Evolutionary conservation across 2,329 filamentous ascomycete species (phyloP), one percentile per base, ranked within the genome.

Genomic region (Lasiodiplodia theobromae): DNA sequence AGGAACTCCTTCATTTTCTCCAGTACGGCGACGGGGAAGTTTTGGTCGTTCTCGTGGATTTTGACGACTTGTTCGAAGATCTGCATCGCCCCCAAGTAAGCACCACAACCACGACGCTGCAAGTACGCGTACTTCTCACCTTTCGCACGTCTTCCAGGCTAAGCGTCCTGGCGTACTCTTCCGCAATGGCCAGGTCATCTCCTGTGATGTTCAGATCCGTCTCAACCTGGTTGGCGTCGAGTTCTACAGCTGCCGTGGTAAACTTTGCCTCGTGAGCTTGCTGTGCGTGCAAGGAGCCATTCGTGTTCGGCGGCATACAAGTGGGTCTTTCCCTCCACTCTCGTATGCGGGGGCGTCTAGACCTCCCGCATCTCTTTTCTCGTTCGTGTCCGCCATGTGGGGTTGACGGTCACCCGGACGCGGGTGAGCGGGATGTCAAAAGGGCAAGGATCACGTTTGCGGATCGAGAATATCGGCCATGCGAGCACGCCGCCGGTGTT

Each of bases 11-110:
- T 74, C n/a, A 84, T 81, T 18, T 78, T 79, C 12, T 80, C 72
- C 25, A 85, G 74, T 44, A 83, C 76, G 6, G 75, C 70, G 31
- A 77, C 74, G 0, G 82, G 82, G 66, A 86, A 86, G 74, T 86
- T 86, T 40, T 82, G 83, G 66, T 85, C 84, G 34, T 79, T 75
- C 51, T 81, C 77, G 70, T 85, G 80, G 25, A 84, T 79, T 10
- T 77, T 71, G 21, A 84, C 70, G 8, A 84, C 80, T 23, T 80
- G 47, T 23, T 54, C 53, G 38, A 70, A 37, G 31, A 70, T 69
- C 38, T 56, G 63, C 23, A 11, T 4, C 25, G 4, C 14, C 4
- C 31, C 14, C 25, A 5, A 44, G 37, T 44, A 25, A 34, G 47
- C n/a, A 14, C 12, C n/a, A 14, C 12, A 12, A 23, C 12, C 16